phyloP scores from a whole-genome alignment of 2,329 filamentous ascomycete genomes.

The Ceratocystis diversiconidia region DNA sequence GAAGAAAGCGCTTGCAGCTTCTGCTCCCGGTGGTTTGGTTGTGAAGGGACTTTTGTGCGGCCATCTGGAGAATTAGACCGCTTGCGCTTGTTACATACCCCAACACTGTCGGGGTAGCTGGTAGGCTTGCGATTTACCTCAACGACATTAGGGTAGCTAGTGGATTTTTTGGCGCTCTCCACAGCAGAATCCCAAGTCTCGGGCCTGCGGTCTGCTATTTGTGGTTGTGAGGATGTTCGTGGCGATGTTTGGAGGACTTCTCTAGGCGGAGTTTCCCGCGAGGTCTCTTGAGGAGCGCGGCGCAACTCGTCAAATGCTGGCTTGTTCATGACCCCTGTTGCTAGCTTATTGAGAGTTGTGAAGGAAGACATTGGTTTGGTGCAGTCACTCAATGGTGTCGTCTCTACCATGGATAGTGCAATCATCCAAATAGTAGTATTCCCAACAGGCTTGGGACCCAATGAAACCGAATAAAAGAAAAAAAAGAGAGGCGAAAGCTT shows the following conservation, averaged over 20 bases:
- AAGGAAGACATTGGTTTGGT: slow-evolving; percentile 33
- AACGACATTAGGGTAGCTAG: slow-evolving; percentile 19
- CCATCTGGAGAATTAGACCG: slow-evolving; percentile 49
- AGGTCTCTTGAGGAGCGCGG: slow-evolving; percentile 8
- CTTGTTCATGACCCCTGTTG: slow-evolving; percentile 25
- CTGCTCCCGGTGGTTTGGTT: slow-evolving; percentile 27
- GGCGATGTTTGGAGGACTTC: slow-evolving; percentile 7
- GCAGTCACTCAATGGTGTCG: not conserved
- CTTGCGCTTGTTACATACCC: slow-evolving; percentile 47
- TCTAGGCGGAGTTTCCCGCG: slow-evolving; percentile 10
- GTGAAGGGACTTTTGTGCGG: slow-evolving; percentile 27
- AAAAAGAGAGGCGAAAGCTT: not conserved
- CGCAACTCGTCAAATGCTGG: slow-evolving; percentile 14
- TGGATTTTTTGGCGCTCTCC: slow-evolving; percentile 13
- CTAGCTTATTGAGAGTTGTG: slow-evolving; percentile 35
- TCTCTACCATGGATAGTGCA: not conserved
- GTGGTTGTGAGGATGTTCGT: slow-evolving; percentile 7
- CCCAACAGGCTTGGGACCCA: not conserved
- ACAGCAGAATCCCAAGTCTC: slow-evolving; percentile 16
- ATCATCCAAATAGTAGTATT: not conserved
- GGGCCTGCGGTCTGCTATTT: slow-evolving; percentile 9
- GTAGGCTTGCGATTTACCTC: slow-evolving; percentile 29
- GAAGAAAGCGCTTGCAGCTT: slow-evolving; percentile 9
- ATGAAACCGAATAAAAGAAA: too few relatives aligned
- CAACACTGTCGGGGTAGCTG: slow-evolving; percentile 22